Evolutionary conservation across 345 rosid species (phyloP).

Genomic region (Litchi chinensis): DNA sequence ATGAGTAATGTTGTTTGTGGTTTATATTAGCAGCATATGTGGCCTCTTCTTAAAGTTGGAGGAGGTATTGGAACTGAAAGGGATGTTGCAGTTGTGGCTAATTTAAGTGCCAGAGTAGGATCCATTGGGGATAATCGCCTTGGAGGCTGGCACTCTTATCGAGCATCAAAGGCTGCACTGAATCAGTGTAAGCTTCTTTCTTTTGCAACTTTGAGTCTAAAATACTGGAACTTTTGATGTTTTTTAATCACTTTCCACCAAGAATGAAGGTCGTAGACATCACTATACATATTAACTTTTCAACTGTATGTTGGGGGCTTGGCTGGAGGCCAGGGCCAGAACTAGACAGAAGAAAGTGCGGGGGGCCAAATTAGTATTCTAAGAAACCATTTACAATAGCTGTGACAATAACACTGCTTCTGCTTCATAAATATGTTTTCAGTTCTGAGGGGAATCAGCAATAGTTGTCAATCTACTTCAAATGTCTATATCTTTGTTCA

Average conservation of each 20-base stretch:
- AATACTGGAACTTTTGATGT: background rate
- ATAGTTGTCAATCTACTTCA: background rate
- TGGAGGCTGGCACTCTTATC: constrained; percentile 95
- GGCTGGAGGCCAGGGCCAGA: background rate
- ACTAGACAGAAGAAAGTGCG: no score
- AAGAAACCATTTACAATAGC: no score
- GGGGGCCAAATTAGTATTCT: no score
- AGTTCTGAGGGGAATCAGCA: background rate
- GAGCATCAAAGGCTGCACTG: constrained; percentile 84
- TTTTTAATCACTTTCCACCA: background rate
- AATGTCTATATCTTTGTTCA: background rate
- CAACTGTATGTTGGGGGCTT: background rate
- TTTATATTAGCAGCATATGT: constrained; percentile 72
- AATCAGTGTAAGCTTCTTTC: constrained; percentile 63
- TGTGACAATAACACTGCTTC: background rate
- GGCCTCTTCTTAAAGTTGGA: constrained; percentile 91
- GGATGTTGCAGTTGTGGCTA: constrained; percentile 86
- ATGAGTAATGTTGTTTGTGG: constrained; percentile 12
- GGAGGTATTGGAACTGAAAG: constrained; percentile 68
- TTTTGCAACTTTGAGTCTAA: constrained; percentile 1
- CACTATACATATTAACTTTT: background rate
- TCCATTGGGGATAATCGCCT: constrained; percentile 82
- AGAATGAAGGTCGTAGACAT: background rate
- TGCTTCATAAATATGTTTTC: background rate
- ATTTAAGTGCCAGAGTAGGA: constrained; percentile 87